Percentiles rank a stretch among this genome's conserved stretches.
phyloP scores from a whole-genome alignment of 495 filamentous ascomycete species.

The Lophiostoma macrostomum region DNA sequence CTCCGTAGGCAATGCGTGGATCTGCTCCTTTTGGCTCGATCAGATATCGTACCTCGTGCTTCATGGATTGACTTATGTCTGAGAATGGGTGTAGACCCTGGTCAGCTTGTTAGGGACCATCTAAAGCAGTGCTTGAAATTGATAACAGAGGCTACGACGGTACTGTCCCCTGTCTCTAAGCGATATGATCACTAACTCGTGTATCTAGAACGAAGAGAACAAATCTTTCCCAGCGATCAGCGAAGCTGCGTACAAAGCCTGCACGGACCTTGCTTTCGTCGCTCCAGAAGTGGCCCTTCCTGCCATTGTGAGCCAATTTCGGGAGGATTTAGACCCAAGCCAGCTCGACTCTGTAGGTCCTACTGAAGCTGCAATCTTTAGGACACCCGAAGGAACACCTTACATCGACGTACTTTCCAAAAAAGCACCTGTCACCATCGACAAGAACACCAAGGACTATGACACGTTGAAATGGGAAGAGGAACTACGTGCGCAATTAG shows the following conservation, averaged over 20 bases:
- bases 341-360: constrained; percentile 70
- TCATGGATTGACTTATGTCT: constrained; percentile 89
- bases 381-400: constrained; percentile 77
- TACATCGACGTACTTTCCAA: constrained; percentile 88
- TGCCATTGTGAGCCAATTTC: constrained; percentile 68
- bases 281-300: constrained; percentile 79
- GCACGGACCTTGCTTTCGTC: constrained; percentile 89
- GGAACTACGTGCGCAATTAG: constrained; percentile 82
- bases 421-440: constrained; percentile 62
- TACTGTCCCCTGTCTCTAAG: constrained; percentile 29
- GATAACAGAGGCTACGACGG: constrained; percentile 50
- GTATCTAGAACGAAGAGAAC: constrained; percentile 15
- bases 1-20: constrained; percentile 56
- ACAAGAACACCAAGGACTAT: constrained; percentile 88
- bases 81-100: constrained; percentile 74
- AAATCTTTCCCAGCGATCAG: constrained; percentile 45
- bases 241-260: constrained; percentile 70
- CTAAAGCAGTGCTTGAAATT: constrained; percentile 51
- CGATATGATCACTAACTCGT: not conserved
- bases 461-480: constrained; percentile 96
- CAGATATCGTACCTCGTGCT: constrained; percentile 69
- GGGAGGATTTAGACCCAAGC: constrained; percentile 61
- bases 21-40: constrained; percentile 72
- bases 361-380: constrained; percentile 85
- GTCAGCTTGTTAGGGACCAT: constrained; percentile 59